A percentile compares a stretch with the other conserved stretches of the same genome.
Evolutionary conservation across 441 rosid genomes (phyloP).

Genomic region (Mallotus repandus): DNA sequence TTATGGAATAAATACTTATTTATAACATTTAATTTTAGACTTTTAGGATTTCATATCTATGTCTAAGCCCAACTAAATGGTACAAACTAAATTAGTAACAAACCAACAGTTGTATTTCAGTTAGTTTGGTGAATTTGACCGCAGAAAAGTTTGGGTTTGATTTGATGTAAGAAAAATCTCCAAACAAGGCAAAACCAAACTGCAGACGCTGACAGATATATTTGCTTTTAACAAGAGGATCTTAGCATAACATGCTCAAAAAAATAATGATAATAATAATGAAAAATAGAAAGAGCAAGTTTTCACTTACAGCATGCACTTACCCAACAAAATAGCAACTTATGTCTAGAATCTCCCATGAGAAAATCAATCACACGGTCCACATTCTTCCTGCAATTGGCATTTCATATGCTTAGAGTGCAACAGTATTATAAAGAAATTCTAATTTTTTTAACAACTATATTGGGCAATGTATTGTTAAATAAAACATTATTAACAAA

Average conservation of each 20-base stretch:
- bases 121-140: neutral
- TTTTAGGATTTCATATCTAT: too few species aligned
- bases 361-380: conserved; percentile 49
- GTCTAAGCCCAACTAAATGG: neutral
- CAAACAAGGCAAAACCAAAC: neutral
- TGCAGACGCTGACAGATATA: neutral
- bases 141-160: neutral
- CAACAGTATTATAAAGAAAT: neutral
- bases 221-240: neutral
- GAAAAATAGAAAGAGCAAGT: neutral
- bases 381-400: conserved; percentile 59
- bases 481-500: neutral
- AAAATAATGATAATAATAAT: too few species aligned
- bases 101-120: neutral
- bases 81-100: neutral
- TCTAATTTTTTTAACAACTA: neutral
- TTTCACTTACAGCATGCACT: conserved; percentile 16
- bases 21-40: neutral
- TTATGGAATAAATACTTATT: neutral
- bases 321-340: conserved; percentile 89
- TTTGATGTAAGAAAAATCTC: neutral
- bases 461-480: neutral
- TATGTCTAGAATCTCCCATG: conserved; percentile 57
- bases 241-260: neutral
- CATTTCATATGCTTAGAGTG: conserved; percentile 13